phyloP scores from a whole-genome alignment of 768 basidiomycete genomes.

The Galerina marginata region DNA sequence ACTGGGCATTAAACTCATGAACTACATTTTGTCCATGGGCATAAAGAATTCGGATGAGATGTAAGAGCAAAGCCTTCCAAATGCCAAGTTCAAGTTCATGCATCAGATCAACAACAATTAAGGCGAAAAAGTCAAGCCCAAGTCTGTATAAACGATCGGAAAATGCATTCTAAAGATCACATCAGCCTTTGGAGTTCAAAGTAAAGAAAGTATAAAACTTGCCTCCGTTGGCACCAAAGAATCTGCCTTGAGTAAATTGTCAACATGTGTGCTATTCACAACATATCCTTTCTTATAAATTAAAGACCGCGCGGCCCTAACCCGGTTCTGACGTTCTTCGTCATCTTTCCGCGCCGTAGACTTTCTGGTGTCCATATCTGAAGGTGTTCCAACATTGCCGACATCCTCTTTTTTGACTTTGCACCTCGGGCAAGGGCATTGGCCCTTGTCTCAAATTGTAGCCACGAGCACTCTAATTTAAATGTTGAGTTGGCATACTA shows the following conservation, averaged over 20 bases:
- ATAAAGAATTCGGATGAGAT: constrained; percentile 40
- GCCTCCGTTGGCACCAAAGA: constrained; percentile 18
- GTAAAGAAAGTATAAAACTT: not conserved
- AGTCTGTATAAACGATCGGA: constrained; percentile 19
- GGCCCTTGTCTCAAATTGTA: constrained; percentile 34
- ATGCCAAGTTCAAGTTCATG: constrained; percentile 45
- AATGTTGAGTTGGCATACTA: not conserved
- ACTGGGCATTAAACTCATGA: constrained; percentile 29
- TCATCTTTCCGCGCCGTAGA: not conserved
- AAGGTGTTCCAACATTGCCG: too few species aligned
- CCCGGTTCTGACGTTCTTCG: constrained; percentile 3
- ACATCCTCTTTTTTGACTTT: not conserved
- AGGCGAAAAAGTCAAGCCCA: constrained; percentile 30
- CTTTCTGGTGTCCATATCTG: too few species aligned
- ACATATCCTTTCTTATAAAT: constrained; percentile 18
- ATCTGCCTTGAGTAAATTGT: constrained; percentile 13
- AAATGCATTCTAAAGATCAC: constrained; percentile 40
- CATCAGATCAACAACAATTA: constrained; percentile 40
- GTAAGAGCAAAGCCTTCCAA: constrained; percentile 40
- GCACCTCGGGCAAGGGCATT: constrained; percentile 36
- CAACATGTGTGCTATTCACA: constrained; percentile 16
- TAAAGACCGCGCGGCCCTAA: constrained; percentile 3
- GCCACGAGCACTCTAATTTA: constrained; percentile 30
- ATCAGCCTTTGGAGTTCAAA: not conserved
- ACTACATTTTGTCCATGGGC: constrained; percentile 19